Conservation (phyloP, 495 filamentous ascomycete species). For the Glonium stellatum region DNA sequence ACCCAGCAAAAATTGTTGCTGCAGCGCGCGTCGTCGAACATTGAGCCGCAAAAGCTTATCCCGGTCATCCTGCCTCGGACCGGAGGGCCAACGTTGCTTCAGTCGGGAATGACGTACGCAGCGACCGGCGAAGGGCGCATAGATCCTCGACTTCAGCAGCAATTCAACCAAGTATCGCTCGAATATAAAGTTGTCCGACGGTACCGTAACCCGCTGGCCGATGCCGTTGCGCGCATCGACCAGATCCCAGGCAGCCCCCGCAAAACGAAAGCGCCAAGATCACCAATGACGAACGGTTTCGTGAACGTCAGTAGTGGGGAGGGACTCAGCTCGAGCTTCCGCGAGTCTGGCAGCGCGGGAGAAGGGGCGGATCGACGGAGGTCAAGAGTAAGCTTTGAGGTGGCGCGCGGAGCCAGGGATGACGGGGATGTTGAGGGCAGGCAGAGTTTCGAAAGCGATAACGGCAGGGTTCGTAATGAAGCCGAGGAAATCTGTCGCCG, state of each 20-base stretch:
- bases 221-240: slow-evolving; percentile 48
- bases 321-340: slow-evolving; percentile 23
- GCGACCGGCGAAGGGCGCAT: slow-evolving; percentile 33
- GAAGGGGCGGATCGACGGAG: slow-evolving; percentile 14
- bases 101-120: slow-evolving; percentile 35
- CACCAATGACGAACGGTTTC: slow-evolving; percentile 18
- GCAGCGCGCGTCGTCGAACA: slow-evolving; percentile 57
- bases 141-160: slow-evolving; percentile 46
- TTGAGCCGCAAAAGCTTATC: slow-evolving; percentile 46
- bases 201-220: slow-evolving; percentile 58
- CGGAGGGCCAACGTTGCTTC: slow-evolving; percentile 33
- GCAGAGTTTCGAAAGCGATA: slow-evolving; percentile 25
- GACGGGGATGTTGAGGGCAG: slow-evolving; percentile 19
- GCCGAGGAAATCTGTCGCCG: slow-evolving; percentile 30
- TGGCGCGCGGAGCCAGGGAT: slow-evolving; percentile 9
- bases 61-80: slow-evolving; percentile 38
- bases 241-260: slow-evolving; percentile 40
- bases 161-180: slow-evolving; percentile 55
- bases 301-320: slow-evolving; percentile 11
- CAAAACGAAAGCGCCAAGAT: slow-evolving; percentile 39
- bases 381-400: slow-evolving; percentile 26
- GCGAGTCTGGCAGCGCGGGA: slow-evolving; percentile 17
- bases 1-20: slow-evolving; percentile 68
- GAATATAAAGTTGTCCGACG: slow-evolving; percentile 63
- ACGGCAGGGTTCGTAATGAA: slow-evolving; percentile 17